Percentiles rank a stretch among this genome's conserved stretches.
Evolutionary conservation across 352 stramenopile species (phyloP).

Genomic region (Pseudoperonospora humuli): DNA sequence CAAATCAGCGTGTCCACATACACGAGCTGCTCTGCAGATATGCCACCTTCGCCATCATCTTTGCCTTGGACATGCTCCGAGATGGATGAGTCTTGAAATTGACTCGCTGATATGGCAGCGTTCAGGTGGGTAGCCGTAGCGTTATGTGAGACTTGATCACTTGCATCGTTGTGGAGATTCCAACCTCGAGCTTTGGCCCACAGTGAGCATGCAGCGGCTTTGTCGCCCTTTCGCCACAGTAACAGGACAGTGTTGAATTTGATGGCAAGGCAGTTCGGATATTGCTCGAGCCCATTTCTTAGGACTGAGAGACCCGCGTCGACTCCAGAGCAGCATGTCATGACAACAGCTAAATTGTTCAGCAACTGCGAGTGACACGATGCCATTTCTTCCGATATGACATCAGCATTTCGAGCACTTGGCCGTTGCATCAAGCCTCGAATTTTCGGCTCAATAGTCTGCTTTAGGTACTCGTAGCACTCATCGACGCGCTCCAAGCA

Average conservation of each 20-base stretch:
- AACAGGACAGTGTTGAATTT: constrained; percentile 75
- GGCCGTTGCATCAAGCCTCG: constrained; percentile 3
- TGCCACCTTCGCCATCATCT: constrained; percentile 11
- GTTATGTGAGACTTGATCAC: constrained; percentile 3
- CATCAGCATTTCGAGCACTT: background rate
- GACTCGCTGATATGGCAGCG: constrained; percentile 15
- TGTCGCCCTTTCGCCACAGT: constrained; percentile 50
- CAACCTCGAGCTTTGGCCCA: constrained; percentile 64
- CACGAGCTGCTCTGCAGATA: constrained; percentile 43
- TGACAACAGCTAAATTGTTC: constrained; percentile 65
- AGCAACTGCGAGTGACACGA: constrained; percentile 48
- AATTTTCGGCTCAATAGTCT: constrained; percentile 25
- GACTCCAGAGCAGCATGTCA: constrained; percentile 31
- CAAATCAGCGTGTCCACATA: constrained; percentile 56
- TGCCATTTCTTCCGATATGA: constrained; percentile 19
- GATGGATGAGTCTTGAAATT: constrained; percentile 8
- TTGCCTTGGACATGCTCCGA: constrained; percentile 40
- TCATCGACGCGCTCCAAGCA: constrained; percentile 66
- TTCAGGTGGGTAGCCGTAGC: constrained; percentile 15
- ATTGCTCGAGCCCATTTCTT: constrained; percentile 29
- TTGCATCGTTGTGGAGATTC: constrained; percentile 19
- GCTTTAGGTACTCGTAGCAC: constrained; percentile 36
- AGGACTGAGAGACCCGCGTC: constrained; percentile 41
- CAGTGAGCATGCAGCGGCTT: constrained; percentile 38
- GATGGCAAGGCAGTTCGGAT: constrained; percentile 33